Percentiles rank a stretch among this genome's conserved stretches.
Conservation (phyloP, 2,329 filamentous ascomycete species). For the Hypoxylon sp. region DNA sequence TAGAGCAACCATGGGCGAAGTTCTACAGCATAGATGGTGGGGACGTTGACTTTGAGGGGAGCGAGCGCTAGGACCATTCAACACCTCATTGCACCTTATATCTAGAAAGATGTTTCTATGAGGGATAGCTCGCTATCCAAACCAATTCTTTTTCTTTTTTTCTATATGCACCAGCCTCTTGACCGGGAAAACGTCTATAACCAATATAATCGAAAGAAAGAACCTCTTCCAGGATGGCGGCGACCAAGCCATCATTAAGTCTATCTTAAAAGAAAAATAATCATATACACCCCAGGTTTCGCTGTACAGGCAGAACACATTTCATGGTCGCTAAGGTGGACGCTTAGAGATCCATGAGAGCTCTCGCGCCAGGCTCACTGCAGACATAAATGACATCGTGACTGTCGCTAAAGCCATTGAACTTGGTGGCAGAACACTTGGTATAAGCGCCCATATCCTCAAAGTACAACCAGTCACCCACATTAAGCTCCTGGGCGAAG, state of each 20-base stretch:
- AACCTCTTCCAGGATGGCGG: conserved; percentile 23
- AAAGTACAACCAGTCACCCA: conserved; percentile 99
- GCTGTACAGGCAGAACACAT: not conserved
- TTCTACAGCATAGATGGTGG: conserved; percentile 55
- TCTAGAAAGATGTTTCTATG: not conserved
- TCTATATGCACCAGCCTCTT: conserved; percentile 32
- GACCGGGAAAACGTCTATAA: conserved; percentile 37
- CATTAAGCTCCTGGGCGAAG: conserved; percentile 83
- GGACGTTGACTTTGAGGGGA: conserved; percentile 8
- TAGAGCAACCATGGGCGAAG: conserved; percentile 54
- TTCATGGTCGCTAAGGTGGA: not conserved
- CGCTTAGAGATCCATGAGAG: conserved; percentile 68
- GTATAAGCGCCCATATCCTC: conserved; percentile 99
- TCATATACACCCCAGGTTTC: conserved; percentile 1
- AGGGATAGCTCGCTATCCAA: conserved; percentile 17
- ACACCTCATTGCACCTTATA: not conserved
- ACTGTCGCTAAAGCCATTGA: conserved; percentile 95
- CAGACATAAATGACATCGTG: conserved; percentile 96
- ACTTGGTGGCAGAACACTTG: conserved; percentile 96
- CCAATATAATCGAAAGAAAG: conserved; percentile 32
- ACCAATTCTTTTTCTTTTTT: conserved; percentile 21
- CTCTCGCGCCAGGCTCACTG: conserved; percentile 89
- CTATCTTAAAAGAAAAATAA: conserved; percentile 26
- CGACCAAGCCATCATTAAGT: conserved; percentile 22
- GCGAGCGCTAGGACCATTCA: not conserved